Evolutionary conservation across 441 rosid genomes (phyloP).

Genomic region (Omphalea diandra): DNA sequence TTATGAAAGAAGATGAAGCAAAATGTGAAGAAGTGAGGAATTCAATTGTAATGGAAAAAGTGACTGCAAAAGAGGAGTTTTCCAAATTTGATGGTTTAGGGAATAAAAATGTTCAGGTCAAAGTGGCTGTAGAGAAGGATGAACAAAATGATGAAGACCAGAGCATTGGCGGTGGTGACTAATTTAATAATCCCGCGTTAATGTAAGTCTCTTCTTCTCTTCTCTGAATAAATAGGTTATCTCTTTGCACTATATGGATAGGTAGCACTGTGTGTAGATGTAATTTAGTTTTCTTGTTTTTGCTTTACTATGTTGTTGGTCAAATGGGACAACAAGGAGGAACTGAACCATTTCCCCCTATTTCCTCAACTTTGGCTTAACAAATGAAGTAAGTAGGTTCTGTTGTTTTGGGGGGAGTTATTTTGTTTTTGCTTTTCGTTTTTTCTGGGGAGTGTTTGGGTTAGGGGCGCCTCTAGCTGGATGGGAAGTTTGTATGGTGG

Average conservation of each 20-base stretch:
- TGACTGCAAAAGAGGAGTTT: conserved; percentile 27
- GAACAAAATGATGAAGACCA: conserved; percentile 25
- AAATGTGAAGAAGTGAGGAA: conserved; percentile 17
- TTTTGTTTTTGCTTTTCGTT: too few relatives aligned
- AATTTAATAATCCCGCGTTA: conserved; percentile 26
- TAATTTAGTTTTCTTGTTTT: too few relatives aligned
- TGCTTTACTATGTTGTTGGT: too few relatives aligned
- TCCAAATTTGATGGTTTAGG: conserved; percentile 14
- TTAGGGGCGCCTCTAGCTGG: neutral
- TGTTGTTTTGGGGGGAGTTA: too few relatives aligned
- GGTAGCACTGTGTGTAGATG: too few relatives aligned
- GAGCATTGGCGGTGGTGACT: conserved; percentile 41
- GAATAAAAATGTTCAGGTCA: conserved; percentile 8
- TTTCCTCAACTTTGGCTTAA: conserved; percentile 21
- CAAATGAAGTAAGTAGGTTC: conserved; percentile 26
- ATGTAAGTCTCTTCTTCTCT: conserved; percentile 47
- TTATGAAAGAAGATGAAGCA: conserved; percentile 19
- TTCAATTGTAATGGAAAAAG: conserved; percentile 4
- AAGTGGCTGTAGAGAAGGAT: conserved; percentile 16
- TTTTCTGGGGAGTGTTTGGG: neutral
- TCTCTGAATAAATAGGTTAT: conserved; percentile 31
- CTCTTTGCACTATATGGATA: conserved; percentile 24
- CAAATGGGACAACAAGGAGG: too few relatives aligned
- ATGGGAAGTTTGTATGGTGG: neutral
- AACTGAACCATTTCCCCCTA: too few relatives aligned